Conservation (phyloP, 768 basidiomycete genomes). For the Podaxis sp. region DNA sequence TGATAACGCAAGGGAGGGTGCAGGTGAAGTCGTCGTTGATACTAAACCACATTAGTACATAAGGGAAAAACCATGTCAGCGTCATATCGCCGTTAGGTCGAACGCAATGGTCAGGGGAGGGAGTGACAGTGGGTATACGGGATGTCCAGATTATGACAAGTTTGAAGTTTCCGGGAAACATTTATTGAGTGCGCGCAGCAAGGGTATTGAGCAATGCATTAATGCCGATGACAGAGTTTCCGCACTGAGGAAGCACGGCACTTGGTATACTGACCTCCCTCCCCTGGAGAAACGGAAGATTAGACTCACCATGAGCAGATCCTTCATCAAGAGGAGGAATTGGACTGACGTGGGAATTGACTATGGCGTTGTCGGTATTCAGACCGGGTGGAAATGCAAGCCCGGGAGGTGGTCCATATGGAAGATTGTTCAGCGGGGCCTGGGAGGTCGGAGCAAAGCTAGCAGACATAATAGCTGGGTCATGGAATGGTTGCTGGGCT, state of each 20-base stretch:
- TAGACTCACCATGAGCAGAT: constrained; percentile 65
- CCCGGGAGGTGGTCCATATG: constrained; percentile 69
- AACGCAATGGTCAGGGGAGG: constrained; percentile 45
- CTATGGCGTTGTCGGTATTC: constrained; percentile 21
- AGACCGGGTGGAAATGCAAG: constrained; percentile 43
- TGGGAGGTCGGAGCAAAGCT: constrained; percentile 48
- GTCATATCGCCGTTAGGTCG: constrained; percentile 39
- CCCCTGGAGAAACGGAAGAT: constrained; percentile 56
- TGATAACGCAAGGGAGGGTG: constrained; percentile 58
- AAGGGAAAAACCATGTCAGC: constrained; percentile 49
- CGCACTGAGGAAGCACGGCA: constrained; percentile 87
- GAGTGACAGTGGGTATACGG: constrained; percentile 21
- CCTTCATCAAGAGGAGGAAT: constrained; percentile 24
- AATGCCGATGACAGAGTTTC: constrained; percentile 74
- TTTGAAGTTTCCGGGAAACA: constrained; percentile 25
- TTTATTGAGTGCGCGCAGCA: constrained; percentile 29
- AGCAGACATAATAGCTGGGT: constrained; percentile 81
- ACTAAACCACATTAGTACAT: constrained; percentile 37
- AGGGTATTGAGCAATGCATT: constrained; percentile 44
- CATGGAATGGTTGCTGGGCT: constrained; percentile 52
- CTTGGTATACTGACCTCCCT: constrained; percentile 89
- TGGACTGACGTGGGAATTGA: constrained; percentile 20
- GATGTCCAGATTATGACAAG: constrained; percentile 23
- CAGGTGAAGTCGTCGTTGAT: constrained; percentile 40
- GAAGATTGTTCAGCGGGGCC: constrained; percentile 29